These are phyloP conservation scores for Pichia ethanolica DNA, from an alignment of 805 yeast genomes.

Conservation along the genomic window DNA sequence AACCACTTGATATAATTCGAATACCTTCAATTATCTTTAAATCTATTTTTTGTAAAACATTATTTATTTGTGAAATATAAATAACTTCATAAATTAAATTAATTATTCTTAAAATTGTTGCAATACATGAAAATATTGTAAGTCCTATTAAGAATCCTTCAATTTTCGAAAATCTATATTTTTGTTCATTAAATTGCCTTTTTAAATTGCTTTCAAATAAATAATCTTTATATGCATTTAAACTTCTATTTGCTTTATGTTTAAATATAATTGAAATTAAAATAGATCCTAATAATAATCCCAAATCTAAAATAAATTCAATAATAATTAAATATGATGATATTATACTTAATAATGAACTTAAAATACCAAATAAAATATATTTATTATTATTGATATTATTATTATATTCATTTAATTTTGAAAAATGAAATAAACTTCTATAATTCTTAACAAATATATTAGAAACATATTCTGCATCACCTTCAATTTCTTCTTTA, in stretches of 20 bases:
- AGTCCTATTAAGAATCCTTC: neutral
- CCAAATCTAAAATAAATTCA: neutral
- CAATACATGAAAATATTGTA: neutral
- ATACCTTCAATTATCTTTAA: conserved; percentile 4
- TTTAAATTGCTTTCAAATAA: neutral
- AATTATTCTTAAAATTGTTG: neutral
- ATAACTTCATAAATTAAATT: conserved; percentile 1
- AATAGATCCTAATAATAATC: neutral
- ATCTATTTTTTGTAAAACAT: conserved; percentile 11
- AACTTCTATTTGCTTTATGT: conserved; percentile 1
- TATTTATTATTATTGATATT: neutral
- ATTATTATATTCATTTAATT: neutral
- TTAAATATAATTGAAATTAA: conserved; percentile 2
- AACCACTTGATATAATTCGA: conserved; percentile 13
- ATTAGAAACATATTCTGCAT: conserved; percentile 33
- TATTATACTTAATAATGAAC: neutral
- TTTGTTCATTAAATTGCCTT: neutral
- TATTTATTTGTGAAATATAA: conserved; percentile 2
- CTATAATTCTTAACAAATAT: conserved; percentile 36
- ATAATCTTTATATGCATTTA: neutral
- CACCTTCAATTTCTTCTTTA: conserved; percentile 23
- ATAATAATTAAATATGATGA: neutral
- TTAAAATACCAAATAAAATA: neutral
- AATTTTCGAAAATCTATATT: neutral
- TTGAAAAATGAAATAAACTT: conserved; percentile 19